Evolutionary conservation across 192 early-diverging fungal species (phyloP).

Genomic region (Coemansia sp.): DNA sequence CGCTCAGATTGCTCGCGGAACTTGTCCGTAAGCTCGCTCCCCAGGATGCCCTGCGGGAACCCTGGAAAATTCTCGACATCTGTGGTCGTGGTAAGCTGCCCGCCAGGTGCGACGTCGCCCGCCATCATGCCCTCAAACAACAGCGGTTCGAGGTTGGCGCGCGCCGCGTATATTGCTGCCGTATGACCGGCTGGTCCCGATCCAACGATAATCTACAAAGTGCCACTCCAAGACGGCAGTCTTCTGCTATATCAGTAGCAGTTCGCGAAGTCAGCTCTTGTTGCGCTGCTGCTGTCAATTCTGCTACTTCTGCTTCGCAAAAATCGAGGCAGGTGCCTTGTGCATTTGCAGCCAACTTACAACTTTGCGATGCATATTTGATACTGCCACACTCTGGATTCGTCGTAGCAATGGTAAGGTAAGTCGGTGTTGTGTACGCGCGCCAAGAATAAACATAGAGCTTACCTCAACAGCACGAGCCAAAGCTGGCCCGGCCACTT

Average conservation of each 20-base stretch:
- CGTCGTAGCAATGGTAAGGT: neutral
- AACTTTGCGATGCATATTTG: slow-evolving; percentile 48
- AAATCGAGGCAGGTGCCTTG: neutral
- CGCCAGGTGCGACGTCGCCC: slow-evolving; percentile 75
- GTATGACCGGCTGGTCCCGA: slow-evolving; percentile 97
- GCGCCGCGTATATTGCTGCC: slow-evolving; percentile 92
- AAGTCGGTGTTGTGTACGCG: neutral
- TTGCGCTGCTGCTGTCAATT: neutral
- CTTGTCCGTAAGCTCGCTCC: slow-evolving; percentile 83
- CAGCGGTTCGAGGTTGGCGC: slow-evolving; percentile 90
- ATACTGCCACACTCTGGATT: neutral
- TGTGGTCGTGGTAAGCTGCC: slow-evolving; percentile 92
- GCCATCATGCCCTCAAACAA: slow-evolving; percentile 98
- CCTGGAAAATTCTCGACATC: slow-evolving; percentile 97
- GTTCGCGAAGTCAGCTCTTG: neutral
- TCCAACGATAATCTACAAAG: slow-evolving; percentile 68
- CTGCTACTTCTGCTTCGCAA: neutral
- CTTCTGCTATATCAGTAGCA: neutral
- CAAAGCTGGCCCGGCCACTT: neutral
- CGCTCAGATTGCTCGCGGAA: slow-evolving; percentile 81
- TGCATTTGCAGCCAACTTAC: slow-evolving; percentile 5
- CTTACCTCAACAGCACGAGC: neutral
- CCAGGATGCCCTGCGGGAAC: slow-evolving; percentile 89
- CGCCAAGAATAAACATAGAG: neutral
- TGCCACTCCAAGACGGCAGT: neutral